Base-by-base conservation (phyloP, 805 yeast genomes). In the Groenewaldozyma tartarivorans region DNA sequence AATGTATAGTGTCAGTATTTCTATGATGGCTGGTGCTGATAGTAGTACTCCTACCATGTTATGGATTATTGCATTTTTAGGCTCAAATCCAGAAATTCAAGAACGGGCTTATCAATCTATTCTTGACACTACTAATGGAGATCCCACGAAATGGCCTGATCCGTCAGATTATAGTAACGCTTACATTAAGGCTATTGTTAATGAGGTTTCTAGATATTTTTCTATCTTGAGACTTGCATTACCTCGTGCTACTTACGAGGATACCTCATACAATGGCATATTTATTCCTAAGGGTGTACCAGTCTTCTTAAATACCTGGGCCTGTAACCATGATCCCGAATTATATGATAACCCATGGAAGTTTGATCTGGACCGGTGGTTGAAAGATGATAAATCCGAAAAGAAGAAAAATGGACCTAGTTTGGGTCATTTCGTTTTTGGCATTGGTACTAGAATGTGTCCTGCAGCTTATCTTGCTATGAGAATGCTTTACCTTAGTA, bases 11-110 rank as follows among this genome's bases (percentile, higher is more conserved):
- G 66, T 77, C 4, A 78, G 85, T 49, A 60, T 81, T 34, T 77
- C 87, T 0, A 75, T 80, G 80, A 75, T 81, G 1, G 75, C 84
- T 50, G 88, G 87, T 11, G 88, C 88, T 0, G 88, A 81, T 54
- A 81, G 81, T 46, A 72, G 78, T 1, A 75, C 85, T 0, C 62
- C 80, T 27, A 78, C 75, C 29, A 64, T 79, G 36, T 68, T 70
- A 46, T 77, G 79, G 53, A 64, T 77, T 3, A 49, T 79, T 46
- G 79, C 79, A 0, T 77, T 75, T 20, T 57, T 81, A 9, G 69
- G 79, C 4, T 65, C 67, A 15, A 45, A 50, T 5, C 69, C 70
- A 3, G 48, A 43, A 13, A 48, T 74, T 5, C 79, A 75, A 52
- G 50, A 60, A 1, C 60, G 43, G n/a, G 79, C 80, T 0, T 56